Base-by-base conservation (phyloP, 2,329 filamentous ascomycete genomes). In the Septoria linicola region DNA sequence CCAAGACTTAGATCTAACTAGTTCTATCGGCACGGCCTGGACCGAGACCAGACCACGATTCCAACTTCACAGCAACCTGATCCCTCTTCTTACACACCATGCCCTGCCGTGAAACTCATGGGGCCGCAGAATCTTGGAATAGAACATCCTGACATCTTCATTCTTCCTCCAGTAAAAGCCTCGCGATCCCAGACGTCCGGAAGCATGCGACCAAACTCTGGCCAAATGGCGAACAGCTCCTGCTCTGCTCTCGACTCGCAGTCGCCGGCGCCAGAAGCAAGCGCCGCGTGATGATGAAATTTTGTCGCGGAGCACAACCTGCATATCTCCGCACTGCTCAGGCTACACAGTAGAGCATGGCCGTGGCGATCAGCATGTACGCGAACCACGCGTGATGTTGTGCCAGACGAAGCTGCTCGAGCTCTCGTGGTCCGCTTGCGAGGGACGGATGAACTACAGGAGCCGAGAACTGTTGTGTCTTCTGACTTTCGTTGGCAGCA, bases 51-150 rank as follows among this genome's bases (percentile, higher is more conserved):
- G 25, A 44, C 30, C 41, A 11, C 16, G 30, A 13, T 25, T 17
- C 8, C 3, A 25, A 32, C 30, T 17, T 17, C 41, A n/a, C n/a
- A n/a, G n/a, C n/a, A n/a, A n/a, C n/a, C n/a, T n/a, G n/a, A n/a
- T n/a, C n/a, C n/a, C n/a, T n/a, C n/a, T n/a, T n/a, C n/a, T n/a
- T n/a, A n/a, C n/a, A n/a, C n/a, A n/a, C n/a, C n/a, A n/a, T n/a
- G n/a, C n/a, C n/a, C 27, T 20, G 27, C 13, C 8, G n/a, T 34
- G 43, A 21, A n/a, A 19, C 51, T 50, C 39, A 47, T 54, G 19
- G 23, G 43, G 36, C 16, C 36, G 32, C 27, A 21, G 43, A 47
- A n/a, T 25, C 10, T 39, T 17, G 10, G 11, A 13, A 20, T 16
- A n/a, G n/a, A n/a, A n/a, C n/a, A n/a, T n/a, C n/a, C 41, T 44